A percentile compares a stretch with the other conserved stretches of the same genome.
phyloP scores from a whole-genome alignment of 768 basidiomycete genomes.

The Chalciporus pseudorubinellus region DNA sequence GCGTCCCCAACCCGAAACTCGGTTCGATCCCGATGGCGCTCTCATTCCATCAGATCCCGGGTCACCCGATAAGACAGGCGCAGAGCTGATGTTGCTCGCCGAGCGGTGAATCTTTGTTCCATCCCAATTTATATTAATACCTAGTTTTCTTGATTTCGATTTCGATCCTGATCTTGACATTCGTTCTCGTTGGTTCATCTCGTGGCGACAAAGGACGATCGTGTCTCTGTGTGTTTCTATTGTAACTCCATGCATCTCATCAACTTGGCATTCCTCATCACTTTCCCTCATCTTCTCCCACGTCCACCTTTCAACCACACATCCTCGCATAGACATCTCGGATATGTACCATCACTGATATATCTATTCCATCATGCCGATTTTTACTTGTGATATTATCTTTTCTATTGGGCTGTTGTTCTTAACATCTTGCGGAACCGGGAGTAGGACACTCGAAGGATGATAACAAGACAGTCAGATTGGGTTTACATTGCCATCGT shows the following conservation, averaged over 20 bases:
- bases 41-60: conserved; percentile 36
- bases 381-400: no score
- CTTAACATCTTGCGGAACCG: no score
- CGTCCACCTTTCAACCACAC: no score
- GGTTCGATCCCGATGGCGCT: conserved; percentile 47
- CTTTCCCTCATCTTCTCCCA: no score
- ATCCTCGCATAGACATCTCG: no score
- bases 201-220: conserved; percentile 22
- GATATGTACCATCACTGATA: no score
- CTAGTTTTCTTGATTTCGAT: neutral
- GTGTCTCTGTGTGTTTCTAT: neutral
- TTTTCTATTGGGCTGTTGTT: no score
- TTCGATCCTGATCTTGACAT: no score
- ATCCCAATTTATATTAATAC: neutral
- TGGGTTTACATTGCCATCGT: no score
- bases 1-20: conserved; percentile 16
- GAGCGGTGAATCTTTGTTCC: conserved; percentile 39
- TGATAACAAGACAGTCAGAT: no score
- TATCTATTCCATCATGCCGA: no score
- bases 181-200: conserved; percentile 6
- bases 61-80: conserved; percentile 42
- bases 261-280: conserved; percentile 10
- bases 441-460: no score
- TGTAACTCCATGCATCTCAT: conserved; percentile 12
- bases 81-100: conserved; percentile 41